Evolutionary conservation across 805 yeast genomes (phyloP), one percentile per base, ranked within the genome.

Genomic region (Metschnikowia bowlesiae): DNA sequence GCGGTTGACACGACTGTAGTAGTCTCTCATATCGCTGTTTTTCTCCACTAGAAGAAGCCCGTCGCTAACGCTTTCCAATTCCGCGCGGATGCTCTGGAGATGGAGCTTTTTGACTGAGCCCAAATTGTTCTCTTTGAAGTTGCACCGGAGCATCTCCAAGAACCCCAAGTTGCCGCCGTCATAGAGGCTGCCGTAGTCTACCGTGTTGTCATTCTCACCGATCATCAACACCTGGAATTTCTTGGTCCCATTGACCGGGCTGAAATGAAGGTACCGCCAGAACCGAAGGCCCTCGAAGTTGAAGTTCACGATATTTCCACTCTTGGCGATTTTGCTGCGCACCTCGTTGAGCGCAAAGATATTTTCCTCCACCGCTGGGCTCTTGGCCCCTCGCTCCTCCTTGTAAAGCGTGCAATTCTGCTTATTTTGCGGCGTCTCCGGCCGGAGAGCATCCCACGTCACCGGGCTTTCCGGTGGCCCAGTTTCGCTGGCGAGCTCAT

Each of bases 241-340:
- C 53, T 85, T 84, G 1, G 68, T 64, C 1, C 75, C 76, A 26
- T 64, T 62, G 7, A 77, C 57, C 0, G 92, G 88, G 40, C 76
- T 75, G 45, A 86, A 72, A 51, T 80, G 78, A 57, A 87, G 61
- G 40, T 74, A 67, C 57, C 72, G 81, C 90, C 85, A 84, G 58
- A 77, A 78, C 51, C 66, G 64, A 14, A 77, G 63, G 44, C 79
- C 81, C 32, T 74, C 69, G 7, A 65, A 61, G 47, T 72, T 69
- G 57, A 75, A 74, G 61, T 75, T 81, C 39, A 78, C 70, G 33
- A 71, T 76, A 50, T 50, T 67, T 30, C 62, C 70, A 43, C 73
- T 69, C 46, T 71, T 73, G 33, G 59, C 35, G 1, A 70, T 68
- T 42, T 57, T 65, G 4, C 69, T 56, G 45, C 69, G 69, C 14